A percentile compares a stretch with the other conserved stretches of the same genome.
Evolutionary conservation across 768 basidiomycete genomes (phyloP).

Genomic region (Amylocystis lapponica): DNA sequence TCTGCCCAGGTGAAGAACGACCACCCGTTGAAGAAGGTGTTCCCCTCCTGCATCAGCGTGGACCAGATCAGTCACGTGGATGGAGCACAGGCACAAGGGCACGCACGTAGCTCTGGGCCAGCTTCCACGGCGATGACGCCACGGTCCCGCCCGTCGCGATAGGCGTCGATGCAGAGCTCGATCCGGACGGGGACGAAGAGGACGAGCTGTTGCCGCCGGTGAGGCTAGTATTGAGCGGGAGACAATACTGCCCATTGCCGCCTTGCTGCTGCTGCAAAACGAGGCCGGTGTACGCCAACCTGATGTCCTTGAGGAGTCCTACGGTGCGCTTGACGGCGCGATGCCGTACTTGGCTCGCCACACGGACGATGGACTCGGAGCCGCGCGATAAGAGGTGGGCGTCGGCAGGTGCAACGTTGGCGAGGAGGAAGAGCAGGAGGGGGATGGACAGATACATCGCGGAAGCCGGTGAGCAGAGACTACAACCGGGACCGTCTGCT

Average conservation of each 20-base stretch:
- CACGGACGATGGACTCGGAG: constrained; percentile 34
- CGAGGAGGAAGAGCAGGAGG: constrained; percentile 27
- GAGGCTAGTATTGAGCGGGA: constrained; percentile 1
- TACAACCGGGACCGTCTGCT: no score
- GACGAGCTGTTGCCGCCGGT: not conserved
- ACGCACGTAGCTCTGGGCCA: constrained; percentile 54
- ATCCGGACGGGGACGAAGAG: constrained; percentile 11
- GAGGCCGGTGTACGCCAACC: constrained; percentile 54
- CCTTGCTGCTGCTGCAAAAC: constrained; percentile 26
- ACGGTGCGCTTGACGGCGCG: constrained; percentile 54
- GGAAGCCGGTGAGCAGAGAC: not conserved
- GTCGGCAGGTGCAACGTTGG: constrained; percentile 23
- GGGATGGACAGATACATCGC: constrained; percentile 22
- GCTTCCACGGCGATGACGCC: constrained; percentile 33
- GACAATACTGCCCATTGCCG: constrained; percentile 12
- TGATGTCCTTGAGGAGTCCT: constrained; percentile 62
- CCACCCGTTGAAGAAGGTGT: constrained; percentile 80
- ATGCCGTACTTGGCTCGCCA: constrained; percentile 44
- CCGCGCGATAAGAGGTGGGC: constrained; percentile 19
- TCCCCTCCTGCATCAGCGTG: constrained; percentile 42
- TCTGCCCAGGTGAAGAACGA: constrained; percentile 62
- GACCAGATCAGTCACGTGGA: no score
- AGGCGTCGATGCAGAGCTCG: constrained; percentile 4
- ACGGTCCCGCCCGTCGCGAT: constrained; percentile 4
- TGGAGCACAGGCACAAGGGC: not conserved